Base-by-base conservation (phyloP, 768 basidiomycete species). In the Xerocomus brunneocitrinus region DNA sequence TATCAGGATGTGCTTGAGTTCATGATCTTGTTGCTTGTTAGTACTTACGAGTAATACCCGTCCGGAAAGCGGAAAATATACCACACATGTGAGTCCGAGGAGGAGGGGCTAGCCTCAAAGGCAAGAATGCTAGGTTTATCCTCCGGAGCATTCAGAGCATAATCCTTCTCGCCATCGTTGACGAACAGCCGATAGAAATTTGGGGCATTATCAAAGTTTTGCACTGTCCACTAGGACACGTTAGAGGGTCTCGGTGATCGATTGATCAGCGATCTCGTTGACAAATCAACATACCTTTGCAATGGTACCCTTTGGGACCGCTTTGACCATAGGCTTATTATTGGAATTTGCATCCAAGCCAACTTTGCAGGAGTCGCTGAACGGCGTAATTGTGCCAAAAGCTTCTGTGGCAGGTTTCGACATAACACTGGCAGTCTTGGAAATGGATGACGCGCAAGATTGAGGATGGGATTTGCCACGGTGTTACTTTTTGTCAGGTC, bases 151-250 rank as follows among this genome's bases (percentile, higher is more conserved):
- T 16, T 19, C 35, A 56, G 27, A 22, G 42, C 47, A 16, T 55
- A 56, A 41, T 56, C 54, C 27, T 24, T 56, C 9, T 35, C 13
- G n/a, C 55, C 54, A 25, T 56, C 47, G 38, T 40, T 55, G 24
- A 56, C 47, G 42, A 56, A 56, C 25, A 56, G 25, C 27, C 54
- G 54, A 10, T 57, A 57, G 43, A 44, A 56, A 56, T 46, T 32
- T 2, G 44, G 54, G 4, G 38, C 47, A 25, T 46, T 1, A 28
- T 57, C 54, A 8, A 56, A 45, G 32, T 30, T 46, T 46, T 57
- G 56, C 3, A 57, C 38, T 9, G 44, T 57, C 55, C 56, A 57
- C 55, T 57, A 30, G 38, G 19, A 39, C 8, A 16, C 8, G 31
- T 31, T 9, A 31, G 31, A 31, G 31, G 7, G 31, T 8, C 31